Evolutionary conservation across 768 basidiomycete species (phyloP).

Genomic region (Tulasnella sp.): DNA sequence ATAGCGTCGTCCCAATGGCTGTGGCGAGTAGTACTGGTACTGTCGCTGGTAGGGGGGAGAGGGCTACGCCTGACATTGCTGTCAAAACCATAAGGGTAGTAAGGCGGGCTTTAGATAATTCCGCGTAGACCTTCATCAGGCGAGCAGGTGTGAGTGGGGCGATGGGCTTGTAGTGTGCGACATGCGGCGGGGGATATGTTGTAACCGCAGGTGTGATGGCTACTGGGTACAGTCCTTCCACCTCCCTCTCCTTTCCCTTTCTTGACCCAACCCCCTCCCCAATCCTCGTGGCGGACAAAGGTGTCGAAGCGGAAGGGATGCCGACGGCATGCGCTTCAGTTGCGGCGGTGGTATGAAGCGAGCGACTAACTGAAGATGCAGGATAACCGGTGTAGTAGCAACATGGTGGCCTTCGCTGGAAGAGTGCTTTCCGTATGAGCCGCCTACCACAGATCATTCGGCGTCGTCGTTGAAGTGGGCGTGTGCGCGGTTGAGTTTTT

Average conservation of each 20-base stretch:
- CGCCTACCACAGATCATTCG: no score
- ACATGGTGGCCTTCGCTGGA: no score
- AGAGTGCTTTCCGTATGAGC: no score
- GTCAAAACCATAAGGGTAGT: constrained; percentile 78
- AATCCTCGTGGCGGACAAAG: no score
- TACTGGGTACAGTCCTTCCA: constrained; percentile 3
- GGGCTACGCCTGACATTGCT: constrained; percentile 83
- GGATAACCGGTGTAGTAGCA: no score
- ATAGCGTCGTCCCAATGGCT: constrained; percentile 80
- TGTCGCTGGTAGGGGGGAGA: constrained; percentile 79
- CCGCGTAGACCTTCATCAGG: constrained; percentile 52
- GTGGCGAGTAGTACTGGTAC: constrained; percentile 78
- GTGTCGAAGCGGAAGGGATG: no score
- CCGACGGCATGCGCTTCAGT: no score
- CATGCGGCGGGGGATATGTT: constrained; percentile 16
- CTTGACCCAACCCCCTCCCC: no score
- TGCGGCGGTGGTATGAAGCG: no score
- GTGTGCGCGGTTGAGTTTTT: no score
- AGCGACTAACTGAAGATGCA: no score
- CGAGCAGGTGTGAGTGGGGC: constrained; percentile 35
- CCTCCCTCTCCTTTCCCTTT: background rate
- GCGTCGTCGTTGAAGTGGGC: no score
- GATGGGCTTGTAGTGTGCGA: constrained; percentile 16
- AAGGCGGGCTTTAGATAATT: constrained; percentile 78
- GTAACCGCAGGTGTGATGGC: constrained; percentile 6